phyloP scores from a whole-genome alignment of 1,284 basidiomycete genomes.

The Austroboletus rostrupii region DNA sequence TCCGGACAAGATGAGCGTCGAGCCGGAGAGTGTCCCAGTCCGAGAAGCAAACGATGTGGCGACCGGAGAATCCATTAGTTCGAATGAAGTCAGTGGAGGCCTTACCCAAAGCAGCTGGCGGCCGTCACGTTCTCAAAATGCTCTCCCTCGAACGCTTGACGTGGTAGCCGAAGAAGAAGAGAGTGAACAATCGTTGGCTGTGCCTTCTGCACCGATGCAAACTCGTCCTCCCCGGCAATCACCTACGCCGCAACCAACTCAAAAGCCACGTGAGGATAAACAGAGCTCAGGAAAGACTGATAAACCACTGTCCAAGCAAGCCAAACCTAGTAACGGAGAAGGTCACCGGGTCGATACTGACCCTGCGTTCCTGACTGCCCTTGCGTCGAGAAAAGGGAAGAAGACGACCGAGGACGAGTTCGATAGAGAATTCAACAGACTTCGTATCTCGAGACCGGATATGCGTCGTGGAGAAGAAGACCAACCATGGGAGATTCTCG shows the following conservation, averaged over 20 bases:
- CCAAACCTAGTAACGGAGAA: conserved; percentile 9
- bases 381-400: conserved; percentile 70
- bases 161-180: conserved; percentile 47
- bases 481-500: conserved; percentile 61
- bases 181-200: no score
- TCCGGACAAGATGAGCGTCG: conserved; percentile 39
- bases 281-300: neutral
- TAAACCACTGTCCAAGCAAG: conserved; percentile 7
- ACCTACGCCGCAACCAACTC: neutral
- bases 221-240: neutral
- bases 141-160: conserved; percentile 27
- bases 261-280: neutral
- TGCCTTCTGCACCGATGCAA: no score
- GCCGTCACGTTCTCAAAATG: conserved; percentile 4
- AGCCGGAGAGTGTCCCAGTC: conserved; percentile 4
- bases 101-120: conserved; percentile 37
- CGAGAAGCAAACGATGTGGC: conserved; percentile 13
- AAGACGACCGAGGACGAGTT: conserved; percentile 71
- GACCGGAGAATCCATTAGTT: conserved; percentile 7
- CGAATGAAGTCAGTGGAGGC: conserved; percentile 20
- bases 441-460: conserved; percentile 72
- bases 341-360: conserved; percentile 49
- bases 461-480: conserved; percentile 38
- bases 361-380: conserved; percentile 63
- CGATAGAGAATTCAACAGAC: conserved; percentile 81